Evolutionary conservation across 2,329 filamentous ascomycete genomes (phyloP).

Genomic region (Neopestalotiopsis sp.): DNA sequence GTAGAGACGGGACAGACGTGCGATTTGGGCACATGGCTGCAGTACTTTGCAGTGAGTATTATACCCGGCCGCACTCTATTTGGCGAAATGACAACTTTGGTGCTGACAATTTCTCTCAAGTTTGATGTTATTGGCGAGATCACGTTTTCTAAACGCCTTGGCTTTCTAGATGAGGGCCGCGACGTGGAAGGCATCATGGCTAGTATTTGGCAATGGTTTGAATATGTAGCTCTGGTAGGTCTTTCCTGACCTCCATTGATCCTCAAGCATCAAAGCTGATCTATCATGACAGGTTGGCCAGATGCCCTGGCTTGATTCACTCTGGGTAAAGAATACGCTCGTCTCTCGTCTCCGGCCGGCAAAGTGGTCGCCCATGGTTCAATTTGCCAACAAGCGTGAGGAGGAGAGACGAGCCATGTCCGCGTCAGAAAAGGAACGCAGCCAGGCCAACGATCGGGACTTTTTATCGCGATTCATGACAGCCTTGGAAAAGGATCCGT

Average conservation of each 20-base stretch:
- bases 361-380: too few relatives aligned
- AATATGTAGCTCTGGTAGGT: neutral
- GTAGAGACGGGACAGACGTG: neutral
- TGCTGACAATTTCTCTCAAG: too few relatives aligned
- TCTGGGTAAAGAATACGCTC: neutral
- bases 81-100: too few relatives aligned
- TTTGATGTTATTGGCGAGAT: slow-evolving; percentile 5
- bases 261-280: neutral
- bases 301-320: neutral
- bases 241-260: neutral
- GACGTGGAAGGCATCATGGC: slow-evolving; percentile 4
- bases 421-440: too few relatives aligned
- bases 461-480: too few relatives aligned
- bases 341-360: neutral
- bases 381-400: too few relatives aligned
- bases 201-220: neutral
- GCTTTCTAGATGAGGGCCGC: neutral
- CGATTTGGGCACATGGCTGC: neutral
- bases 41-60: neutral
- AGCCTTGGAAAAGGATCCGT: too few relatives aligned
- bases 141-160: neutral
- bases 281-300: neutral
- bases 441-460: too few relatives aligned
- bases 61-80: too few relatives aligned
- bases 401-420: too few relatives aligned